Evolutionary conservation across 1,284 basidiomycete genomes (phyloP).

Genomic region (Boletellus deceptivus): DNA sequence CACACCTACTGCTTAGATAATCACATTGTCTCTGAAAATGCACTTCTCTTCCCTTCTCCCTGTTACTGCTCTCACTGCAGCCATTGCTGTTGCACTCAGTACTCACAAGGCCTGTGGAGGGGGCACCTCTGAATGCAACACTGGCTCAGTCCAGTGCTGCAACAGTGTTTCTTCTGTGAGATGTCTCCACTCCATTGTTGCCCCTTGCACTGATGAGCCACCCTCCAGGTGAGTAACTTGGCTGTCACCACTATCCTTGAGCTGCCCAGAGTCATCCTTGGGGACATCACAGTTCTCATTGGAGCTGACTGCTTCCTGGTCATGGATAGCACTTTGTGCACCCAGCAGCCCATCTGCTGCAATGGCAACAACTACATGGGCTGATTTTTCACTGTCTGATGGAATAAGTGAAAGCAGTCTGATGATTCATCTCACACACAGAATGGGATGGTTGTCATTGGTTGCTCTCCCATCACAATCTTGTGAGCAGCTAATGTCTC

Average conservation of each 20-base stretch:
- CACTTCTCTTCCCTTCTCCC: slow-evolving; percentile 2
- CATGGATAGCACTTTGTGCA: background rate
- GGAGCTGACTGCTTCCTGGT: slow-evolving; percentile 7
- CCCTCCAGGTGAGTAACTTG: background rate
- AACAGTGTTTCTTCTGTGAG: background rate
- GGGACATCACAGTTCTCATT: background rate
- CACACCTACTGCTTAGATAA: background rate
- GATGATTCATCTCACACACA: background rate
- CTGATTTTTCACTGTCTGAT: background rate
- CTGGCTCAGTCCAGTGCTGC: slow-evolving; percentile 6
- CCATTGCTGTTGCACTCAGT: background rate
- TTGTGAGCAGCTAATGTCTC: background rate
- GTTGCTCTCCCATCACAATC: slow-evolving; percentile 14
- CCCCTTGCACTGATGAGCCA: background rate
- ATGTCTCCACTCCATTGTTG: background rate
- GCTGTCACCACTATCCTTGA: background rate
- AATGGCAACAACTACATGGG: slow-evolving; percentile 4
- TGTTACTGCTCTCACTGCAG: background rate
- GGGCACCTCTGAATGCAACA: background rate
- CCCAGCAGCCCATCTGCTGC: slow-evolving; percentile 15
- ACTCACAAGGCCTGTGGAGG: background rate
- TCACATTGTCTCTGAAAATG: background rate
- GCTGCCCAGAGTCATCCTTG: background rate
- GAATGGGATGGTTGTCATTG: slow-evolving; percentile 11
- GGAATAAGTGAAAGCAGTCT: background rate